Evolutionary conservation across 2,329 filamentous ascomycete genomes (phyloP), one percentile per base, ranked within the genome.

Genomic region (Colletotrichum acutatum): DNA sequence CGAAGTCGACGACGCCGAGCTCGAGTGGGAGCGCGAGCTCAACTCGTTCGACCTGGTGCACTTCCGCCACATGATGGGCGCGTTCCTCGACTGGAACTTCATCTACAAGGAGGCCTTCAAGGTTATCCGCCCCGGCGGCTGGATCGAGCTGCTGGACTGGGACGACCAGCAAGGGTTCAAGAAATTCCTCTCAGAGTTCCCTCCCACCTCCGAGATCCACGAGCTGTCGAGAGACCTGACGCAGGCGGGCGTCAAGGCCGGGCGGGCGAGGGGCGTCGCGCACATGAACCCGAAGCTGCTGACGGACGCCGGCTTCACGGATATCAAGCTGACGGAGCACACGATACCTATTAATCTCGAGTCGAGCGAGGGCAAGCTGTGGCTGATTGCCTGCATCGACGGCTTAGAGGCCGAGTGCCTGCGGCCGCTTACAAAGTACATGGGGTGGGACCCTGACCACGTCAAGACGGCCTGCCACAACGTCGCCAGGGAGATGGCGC

Each of bases 1-100:
- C 80, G 88, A 90, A 79, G 84, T 90, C 5, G 88, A 90, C 75
- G 87, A 90, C 75, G 89, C 88, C 58, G 88, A 90, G 78, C 79
- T 84, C 28, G 88, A 90, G 54, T 91, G 89, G 89, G 87, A 89
- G 71, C 85, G 87, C 16, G 84, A 85, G 4, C 78, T 84, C 4
- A 81, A 90, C 76, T 79, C 84, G 14, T 88, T 89, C 74, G 89
- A 91, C 77, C 80, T 91, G 14, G 84, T 91, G 32, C 89, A 91
- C 76, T 80, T 90, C 68, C 86, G 89, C 5, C 83, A 86, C 74
- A 85, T 91, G 84, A 82, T 87, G 22, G 89, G 88, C 11, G 85
- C 89, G 11, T 90, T 91, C 77, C 79, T 81, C 0, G 86, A 90
- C 78, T 91, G 89, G 89, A 77, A 80, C 42, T 85, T 84, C 72